Base-by-base conservation (phyloP, 305 asterid species). In the Ilex paraguariensis region DNA sequence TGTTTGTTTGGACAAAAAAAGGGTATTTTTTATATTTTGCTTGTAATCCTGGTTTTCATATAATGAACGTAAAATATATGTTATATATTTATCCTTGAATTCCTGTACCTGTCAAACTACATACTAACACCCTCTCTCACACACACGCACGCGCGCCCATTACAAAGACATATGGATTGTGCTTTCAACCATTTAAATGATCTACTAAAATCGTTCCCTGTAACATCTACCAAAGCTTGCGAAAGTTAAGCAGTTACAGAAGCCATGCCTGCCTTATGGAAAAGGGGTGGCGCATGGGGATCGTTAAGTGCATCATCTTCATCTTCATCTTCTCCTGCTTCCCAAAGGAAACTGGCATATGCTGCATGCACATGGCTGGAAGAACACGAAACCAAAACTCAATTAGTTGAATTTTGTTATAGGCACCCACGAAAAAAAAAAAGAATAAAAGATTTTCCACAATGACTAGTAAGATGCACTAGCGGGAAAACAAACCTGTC, bases 301-400 rank as follows among this genome's bases (percentile, higher is more conserved):
- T 45, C 60, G 0, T 31, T 56, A 4, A 74, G 56, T 13, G 15
- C 69, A 13, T 71, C 67, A 0, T 64, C 75, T 11, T 67, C 77
- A 13, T 77, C 92, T 30, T 76, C 90, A 1, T 69, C 82, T 5
- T 72, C 87, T n/a, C 79, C 93, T 2, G 75, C 61, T 70, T 84
- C 94, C 98, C 98, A 91, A 6, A 91, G 83, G 67, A 91, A 91
- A 64, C 78, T 77, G 59, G 96, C 96, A 50, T 79, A 88, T 7
- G 98, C 95, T 1, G 98, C 98, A 48, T 88, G 95, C 67, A 84
- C 64, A 59, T 88, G 87, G 81, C 98, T 91, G 92, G 31, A 31
- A 45, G 68, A 14, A 54, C 59, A 52, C 28, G 3, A n/a, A 56
- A 28, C 8, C 42, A 36, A 36, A 36, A 36, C 42, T 36, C 6